Percentiles rank a stretch among this genome's conserved stretches.
phyloP scores from a whole-genome alignment of 2,329 filamentous ascomycete genomes.

The Pyrenophora seminiperda region DNA sequence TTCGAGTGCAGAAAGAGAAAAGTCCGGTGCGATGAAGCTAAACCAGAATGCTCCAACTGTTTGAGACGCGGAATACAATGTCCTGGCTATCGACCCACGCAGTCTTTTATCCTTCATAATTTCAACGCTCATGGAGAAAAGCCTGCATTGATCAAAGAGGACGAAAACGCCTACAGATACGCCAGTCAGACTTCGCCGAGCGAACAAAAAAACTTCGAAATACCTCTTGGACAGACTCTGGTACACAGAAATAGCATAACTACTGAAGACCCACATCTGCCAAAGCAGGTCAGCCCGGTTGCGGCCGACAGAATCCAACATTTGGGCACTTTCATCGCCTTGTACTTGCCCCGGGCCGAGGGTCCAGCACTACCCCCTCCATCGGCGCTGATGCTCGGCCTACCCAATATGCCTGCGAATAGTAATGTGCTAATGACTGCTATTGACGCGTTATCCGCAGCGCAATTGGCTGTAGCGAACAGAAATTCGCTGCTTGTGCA shows the following conservation, averaged over 20 bases:
- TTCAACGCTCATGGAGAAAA: slow-evolving; percentile 38
- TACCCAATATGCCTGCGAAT: slow-evolving; percentile 39
- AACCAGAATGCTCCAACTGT: slow-evolving; percentile 45
- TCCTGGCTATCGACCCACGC: slow-evolving; percentile 43
- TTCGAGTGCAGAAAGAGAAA: slow-evolving; percentile 47
- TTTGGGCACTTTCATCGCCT: slow-evolving; percentile 39
- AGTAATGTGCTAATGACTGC: slow-evolving; percentile 40
- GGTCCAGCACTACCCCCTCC: slow-evolving; percentile 41
- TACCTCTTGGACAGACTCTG: slow-evolving; percentile 9
- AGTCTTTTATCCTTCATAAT: slow-evolving; percentile 44
- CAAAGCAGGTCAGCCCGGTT: slow-evolving; percentile 41
- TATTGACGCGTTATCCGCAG: slow-evolving; percentile 43
- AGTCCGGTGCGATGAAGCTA: slow-evolving; percentile 45
- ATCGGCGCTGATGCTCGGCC: slow-evolving; percentile 42
- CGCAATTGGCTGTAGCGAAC: slow-evolving; percentile 42
- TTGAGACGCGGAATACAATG: slow-evolving; percentile 44
- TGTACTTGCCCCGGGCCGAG: slow-evolving; percentile 40
- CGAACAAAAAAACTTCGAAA: slow-evolving; percentile 7
- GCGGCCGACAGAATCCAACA: slow-evolving; percentile 45
- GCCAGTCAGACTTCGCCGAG: slow-evolving; percentile 28
- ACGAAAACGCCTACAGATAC: slow-evolving; percentile 43
- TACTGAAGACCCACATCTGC: slow-evolving; percentile 27
- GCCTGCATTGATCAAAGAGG: slow-evolving; percentile 42
- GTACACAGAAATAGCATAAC: slow-evolving; percentile 19
- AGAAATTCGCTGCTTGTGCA: slow-evolving; percentile 39